phyloP scores from a whole-genome alignment of 352 stramenopile species.

The Phytophthora vignae region DNA sequence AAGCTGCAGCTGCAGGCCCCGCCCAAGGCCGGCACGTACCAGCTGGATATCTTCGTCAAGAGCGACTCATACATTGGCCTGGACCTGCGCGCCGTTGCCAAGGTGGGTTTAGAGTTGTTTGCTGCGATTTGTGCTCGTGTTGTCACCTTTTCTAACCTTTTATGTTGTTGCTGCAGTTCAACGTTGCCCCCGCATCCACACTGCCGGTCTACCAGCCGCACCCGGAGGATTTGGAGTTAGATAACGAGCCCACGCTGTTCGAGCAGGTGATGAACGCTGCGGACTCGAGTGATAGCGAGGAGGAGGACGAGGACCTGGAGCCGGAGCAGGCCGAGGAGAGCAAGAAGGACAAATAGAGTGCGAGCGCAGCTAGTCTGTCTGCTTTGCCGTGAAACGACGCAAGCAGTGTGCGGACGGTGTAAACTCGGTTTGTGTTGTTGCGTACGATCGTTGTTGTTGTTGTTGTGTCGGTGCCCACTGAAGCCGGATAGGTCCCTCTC shows the following conservation, averaged over 20 bases:
- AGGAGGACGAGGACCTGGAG: conserved; percentile 72
- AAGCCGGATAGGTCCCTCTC: not conserved
- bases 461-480: not conserved
- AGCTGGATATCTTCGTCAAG: conserved; percentile 98
- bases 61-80: conserved; percentile 98
- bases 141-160: conserved; percentile 16
- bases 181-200: conserved; percentile 91
- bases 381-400: conserved; percentile 36
- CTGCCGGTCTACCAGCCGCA: conserved; percentile 97
- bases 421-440: conserved; percentile 32
- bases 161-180: conserved; percentile 75
- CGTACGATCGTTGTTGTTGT: conserved; percentile 8
- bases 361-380: conserved; percentile 38
- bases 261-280: conserved; percentile 95
- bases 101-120: conserved; percentile 51
- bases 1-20: conserved; percentile 97
- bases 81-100: conserved; percentile 93
- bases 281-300: conserved; percentile 90
- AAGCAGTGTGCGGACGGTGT: conserved; percentile 33
- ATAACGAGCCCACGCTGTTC: conserved; percentile 99
- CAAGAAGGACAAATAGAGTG: conserved; percentile 77
- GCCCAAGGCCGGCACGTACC: conserved; percentile 93
- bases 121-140: no score
- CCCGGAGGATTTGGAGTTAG: conserved; percentile 98
- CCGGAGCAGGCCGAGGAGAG: conserved; percentile 51